phyloP scores from a whole-genome alignment of 495 filamentous ascomycete species.

The Lindgomyces ingoldianus region DNA sequence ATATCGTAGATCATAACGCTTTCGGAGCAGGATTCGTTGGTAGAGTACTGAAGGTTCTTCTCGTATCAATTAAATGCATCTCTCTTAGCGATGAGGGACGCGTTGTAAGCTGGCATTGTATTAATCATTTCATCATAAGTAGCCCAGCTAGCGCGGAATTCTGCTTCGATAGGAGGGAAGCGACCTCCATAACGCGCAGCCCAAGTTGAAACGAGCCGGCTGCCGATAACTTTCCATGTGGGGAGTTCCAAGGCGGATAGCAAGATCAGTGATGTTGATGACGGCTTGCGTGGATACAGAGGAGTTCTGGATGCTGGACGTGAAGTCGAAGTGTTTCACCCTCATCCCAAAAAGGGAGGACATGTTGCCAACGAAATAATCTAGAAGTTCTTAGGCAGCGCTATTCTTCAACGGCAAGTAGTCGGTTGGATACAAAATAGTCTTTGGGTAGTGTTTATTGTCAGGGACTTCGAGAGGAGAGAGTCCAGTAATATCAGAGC shows the following conservation, averaged over 20 bases:
- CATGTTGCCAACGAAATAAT: background rate
- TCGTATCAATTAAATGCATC: slow-evolving; percentile 36
- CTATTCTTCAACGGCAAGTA: slow-evolving; percentile 47
- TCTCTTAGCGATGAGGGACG: background rate
- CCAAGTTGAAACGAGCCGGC: background rate
- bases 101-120: background rate
- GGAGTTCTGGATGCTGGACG: background rate
- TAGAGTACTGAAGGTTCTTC: slow-evolving; percentile 41
- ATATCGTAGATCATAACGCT: slow-evolving; percentile 49
- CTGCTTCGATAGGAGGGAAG: background rate
- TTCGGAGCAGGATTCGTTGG: slow-evolving; percentile 46
- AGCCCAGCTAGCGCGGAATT: background rate
- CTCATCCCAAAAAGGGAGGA: background rate
- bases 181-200: background rate
- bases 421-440: slow-evolving; percentile 45
- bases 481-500: slow-evolving; percentile 42
- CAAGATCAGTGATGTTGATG: background rate
- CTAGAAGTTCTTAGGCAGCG: slow-evolving; percentile 27
- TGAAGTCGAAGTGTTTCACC: background rate
- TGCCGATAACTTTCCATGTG: background rate
- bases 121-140: background rate
- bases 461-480: slow-evolving; percentile 42
- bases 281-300: background rate
- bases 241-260: background rate
- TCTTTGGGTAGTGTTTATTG: slow-evolving; percentile 42